Conservation (phyloP, 768 basidiomycete species). For the Calocybe cyanea region DNA sequence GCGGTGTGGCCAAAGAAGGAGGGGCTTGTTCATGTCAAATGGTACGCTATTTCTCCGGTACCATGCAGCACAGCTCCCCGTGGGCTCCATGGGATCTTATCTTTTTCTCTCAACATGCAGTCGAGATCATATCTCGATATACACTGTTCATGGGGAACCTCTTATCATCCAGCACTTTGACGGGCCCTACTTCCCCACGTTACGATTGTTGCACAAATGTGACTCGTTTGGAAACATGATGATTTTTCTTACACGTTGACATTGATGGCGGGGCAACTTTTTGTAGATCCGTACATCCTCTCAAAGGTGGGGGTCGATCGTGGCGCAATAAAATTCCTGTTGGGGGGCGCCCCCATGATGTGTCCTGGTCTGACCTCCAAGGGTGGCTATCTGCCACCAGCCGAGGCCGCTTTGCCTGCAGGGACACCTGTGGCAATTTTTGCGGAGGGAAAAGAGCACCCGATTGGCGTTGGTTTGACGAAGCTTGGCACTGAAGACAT, state of each 20-base stretch:
- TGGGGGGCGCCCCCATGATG: slow-evolving; percentile 95
- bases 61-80: too few species aligned
- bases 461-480: slow-evolving; percentile 81
- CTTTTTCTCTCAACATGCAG: slow-evolving; percentile 42
- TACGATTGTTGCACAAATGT: slow-evolving; percentile 93
- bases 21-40: slow-evolving; percentile 87
- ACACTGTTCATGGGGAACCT: slow-evolving; percentile 82
- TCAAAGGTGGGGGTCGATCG: slow-evolving; percentile 90
- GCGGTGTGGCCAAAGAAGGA: slow-evolving; percentile 99
- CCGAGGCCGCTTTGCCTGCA: slow-evolving; percentile 60
- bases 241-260: background rate
- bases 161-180: slow-evolving; percentile 97
- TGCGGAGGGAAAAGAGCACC: slow-evolving; percentile 95
- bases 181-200: slow-evolving; percentile 86
- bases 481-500: slow-evolving; percentile 88
- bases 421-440: slow-evolving; percentile 84
- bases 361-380: slow-evolving; percentile 93
- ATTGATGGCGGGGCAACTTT: slow-evolving; percentile 3
- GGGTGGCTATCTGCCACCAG: slow-evolving; percentile 82
- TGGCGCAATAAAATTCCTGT: slow-evolving; percentile 95
- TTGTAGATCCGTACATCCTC: slow-evolving; percentile 83
- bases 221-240: slow-evolving; percentile 22
- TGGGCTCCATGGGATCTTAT: slow-evolving; percentile 11
- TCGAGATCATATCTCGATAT: slow-evolving; percentile 94
- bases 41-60: too few species aligned